A percentile compares a stretch with the other conserved stretches of the same genome.
These are phyloP conservation scores for Starmerella powellii DNA, from an alignment of 805 yeast species.

Conservation along the genomic window DNA sequence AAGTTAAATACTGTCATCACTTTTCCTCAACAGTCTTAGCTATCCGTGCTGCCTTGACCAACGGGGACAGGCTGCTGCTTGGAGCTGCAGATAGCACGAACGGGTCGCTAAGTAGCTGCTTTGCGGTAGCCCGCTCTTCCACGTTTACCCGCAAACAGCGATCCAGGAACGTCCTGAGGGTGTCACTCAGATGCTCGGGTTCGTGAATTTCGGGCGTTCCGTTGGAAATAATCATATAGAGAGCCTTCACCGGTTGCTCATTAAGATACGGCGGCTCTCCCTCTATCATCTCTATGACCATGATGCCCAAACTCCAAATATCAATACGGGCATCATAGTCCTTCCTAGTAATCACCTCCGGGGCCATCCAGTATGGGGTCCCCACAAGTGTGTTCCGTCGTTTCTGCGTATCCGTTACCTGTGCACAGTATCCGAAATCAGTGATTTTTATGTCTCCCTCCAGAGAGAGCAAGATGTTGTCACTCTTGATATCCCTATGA, in stretches of 20 bases:
- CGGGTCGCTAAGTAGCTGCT: conserved; percentile 52
- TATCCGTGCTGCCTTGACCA: conserved; percentile 26
- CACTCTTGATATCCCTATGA: conserved; percentile 93
- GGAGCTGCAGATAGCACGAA: conserved; percentile 34
- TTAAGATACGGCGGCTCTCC: conserved; percentile 97
- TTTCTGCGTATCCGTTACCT: conserved; percentile 63
- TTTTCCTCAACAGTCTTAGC: conserved; percentile 23
- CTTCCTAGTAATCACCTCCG: conserved; percentile 89
- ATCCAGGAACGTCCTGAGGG: conserved; percentile 56
- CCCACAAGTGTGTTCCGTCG: conserved; percentile 98
- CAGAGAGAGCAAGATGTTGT: conserved; percentile 71
- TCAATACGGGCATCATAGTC: conserved; percentile 96
- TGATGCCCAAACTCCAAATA: conserved; percentile 95
- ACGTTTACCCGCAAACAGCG: conserved; percentile 75
- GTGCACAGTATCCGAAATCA: conserved; percentile 95
- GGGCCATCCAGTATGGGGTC: conserved; percentile 99
- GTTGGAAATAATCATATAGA: conserved; percentile 87
- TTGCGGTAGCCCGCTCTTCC: conserved; percentile 67
- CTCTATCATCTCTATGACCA: conserved; percentile 97
- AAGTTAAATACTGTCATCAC: background rate
- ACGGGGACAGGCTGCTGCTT: conserved; percentile 28
- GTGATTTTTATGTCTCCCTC: conserved; percentile 87
- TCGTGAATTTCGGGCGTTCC: conserved; percentile 92
- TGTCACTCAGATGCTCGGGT: conserved; percentile 62
- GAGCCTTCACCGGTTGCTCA: conserved; percentile 88